Evolutionary conservation across 805 yeast genomes (phyloP), one percentile per base, ranked within the genome.

Genomic region (Maudiozyma serrabonitensis): DNA sequence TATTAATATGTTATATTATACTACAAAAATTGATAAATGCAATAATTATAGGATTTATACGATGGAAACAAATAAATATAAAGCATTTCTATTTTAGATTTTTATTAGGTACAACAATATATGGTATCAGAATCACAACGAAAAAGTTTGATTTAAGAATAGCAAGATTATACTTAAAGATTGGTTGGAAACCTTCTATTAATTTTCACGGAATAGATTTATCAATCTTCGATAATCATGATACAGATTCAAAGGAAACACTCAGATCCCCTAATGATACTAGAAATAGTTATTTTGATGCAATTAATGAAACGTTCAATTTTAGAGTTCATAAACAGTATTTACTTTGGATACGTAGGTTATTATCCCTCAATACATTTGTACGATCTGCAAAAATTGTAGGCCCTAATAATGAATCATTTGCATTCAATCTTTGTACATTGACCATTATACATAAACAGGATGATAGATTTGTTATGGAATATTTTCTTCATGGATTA

Each of bases 101-200:
- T 21, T 40, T 58, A 15, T 49, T 56, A 26, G 61, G 61, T 11
- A 49, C 52, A 13, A 54, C 60, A 16, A 46, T 60, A 19, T 51
- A 54, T 39, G 41, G 47, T 8, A 46, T 57, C 5, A 40, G 31
- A 1, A 21, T 60, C 15, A 32, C 52, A 9, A 52, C 59, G 3
- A 39, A 52, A 6, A 43, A 41, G 4, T 53, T 55, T 35, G 45
- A 46, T 16, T 15, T 61, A 28, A 44, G 39, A 13, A 52, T 61
- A 3, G 55, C 53, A 9, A 59, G 48, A 34, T 46, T 59, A 8
- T 47, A 50, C 15, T 41, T 61, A n/a, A 48, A 51, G 12, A 41
- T 59, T n/a, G 56, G 52, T 12, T 52, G 55, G 52, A 56, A 50
- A 34, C 61, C 58, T 1, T 50, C 56, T 2, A 48, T 61, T 9